Conservation (phyloP, 768 basidiomycete genomes). For the Royoungia palumana region DNA sequence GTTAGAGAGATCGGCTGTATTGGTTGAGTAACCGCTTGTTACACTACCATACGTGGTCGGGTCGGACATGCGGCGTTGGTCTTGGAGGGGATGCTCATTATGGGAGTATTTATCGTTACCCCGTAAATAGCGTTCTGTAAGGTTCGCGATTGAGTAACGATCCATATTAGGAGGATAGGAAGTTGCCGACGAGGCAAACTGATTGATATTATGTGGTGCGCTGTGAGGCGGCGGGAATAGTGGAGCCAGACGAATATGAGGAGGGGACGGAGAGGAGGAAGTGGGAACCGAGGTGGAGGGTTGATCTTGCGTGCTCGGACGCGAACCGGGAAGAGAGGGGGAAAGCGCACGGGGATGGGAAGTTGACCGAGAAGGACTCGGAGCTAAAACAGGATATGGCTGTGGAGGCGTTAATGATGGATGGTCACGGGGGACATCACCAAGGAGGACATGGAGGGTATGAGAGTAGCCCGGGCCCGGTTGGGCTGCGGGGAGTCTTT, state of each 20-base stretch:
- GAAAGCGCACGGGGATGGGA: slow-evolving; percentile 18
- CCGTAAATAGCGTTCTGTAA: slow-evolving; percentile 42
- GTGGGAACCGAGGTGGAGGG: slow-evolving; percentile 10
- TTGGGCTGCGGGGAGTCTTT: slow-evolving; percentile 27
- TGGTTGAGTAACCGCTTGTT: slow-evolving; percentile 35
- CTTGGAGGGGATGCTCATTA: slow-evolving; percentile 39
- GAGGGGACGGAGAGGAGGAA: slow-evolving; percentile 45
- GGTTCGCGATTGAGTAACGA: slow-evolving; percentile 36
- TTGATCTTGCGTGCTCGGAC: neutral
- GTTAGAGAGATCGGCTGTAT: slow-evolving; percentile 30
- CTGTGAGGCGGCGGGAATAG: slow-evolving; percentile 40
- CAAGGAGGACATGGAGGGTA: slow-evolving; percentile 30
- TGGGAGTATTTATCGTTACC: slow-evolving; percentile 34
- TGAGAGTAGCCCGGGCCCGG: slow-evolving; percentile 34
- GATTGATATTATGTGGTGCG: slow-evolving; percentile 43
- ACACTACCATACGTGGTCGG: slow-evolving; percentile 48
- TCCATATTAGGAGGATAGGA: slow-evolving; percentile 41
- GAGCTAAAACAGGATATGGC: slow-evolving; percentile 11
- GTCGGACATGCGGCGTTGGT: slow-evolving; percentile 70
- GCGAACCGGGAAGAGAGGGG: neutral
- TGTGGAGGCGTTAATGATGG: slow-evolving; percentile 15
- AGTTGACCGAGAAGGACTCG: slow-evolving; percentile 15
- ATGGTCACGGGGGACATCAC: slow-evolving; percentile 35
- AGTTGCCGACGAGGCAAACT: slow-evolving; percentile 42
- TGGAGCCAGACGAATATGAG: slow-evolving; percentile 37